phyloP scores from a whole-genome alignment of 257 asterid species.

The Leonotis leonurus region DNA sequence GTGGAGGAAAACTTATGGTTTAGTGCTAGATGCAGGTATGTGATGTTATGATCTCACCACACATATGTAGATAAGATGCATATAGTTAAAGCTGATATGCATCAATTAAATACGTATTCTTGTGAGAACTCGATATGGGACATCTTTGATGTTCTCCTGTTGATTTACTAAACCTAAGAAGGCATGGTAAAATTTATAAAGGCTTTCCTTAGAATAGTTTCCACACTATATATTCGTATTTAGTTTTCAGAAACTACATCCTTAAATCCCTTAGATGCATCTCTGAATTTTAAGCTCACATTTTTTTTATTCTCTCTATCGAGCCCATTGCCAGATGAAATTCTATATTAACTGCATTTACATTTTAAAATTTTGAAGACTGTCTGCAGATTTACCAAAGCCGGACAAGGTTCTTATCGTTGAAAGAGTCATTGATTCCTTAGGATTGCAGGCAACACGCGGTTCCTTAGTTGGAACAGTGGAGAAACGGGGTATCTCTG shows the following conservation, averaged over 20 bases:
- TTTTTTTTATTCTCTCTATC: background rate
- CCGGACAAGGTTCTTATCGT: slow-evolving; percentile 54
- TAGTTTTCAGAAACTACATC: background rate
- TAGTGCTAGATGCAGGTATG: slow-evolving; percentile 62
- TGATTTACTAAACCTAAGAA: background rate
- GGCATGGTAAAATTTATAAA: background rate
- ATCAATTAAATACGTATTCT: too few species aligned
- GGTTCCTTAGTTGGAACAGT: slow-evolving; percentile 58
- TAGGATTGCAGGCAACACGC: slow-evolving; percentile 50
- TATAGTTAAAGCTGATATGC: background rate
- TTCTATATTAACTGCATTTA: slow-evolving; percentile 28
- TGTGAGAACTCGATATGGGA: background rate
- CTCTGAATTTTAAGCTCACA: background rate
- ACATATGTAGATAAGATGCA: background rate
- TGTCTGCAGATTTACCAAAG: slow-evolving; percentile 54
- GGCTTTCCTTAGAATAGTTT: background rate
- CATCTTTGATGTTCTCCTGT: background rate
- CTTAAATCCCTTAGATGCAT: background rate
- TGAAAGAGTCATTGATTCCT: slow-evolving; percentile 51
- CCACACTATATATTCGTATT: background rate
- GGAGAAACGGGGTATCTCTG: slow-evolving; percentile 61
- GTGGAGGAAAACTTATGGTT: slow-evolving; percentile 66
- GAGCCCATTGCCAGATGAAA: slow-evolving; percentile 9
- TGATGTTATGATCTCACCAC: background rate
- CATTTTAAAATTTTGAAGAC: slow-evolving; percentile 34